Evolutionary conservation across 768 basidiomycete genomes (phyloP), one percentile per base, ranked within the genome.

Genomic region (Hericium alpestre): DNA sequence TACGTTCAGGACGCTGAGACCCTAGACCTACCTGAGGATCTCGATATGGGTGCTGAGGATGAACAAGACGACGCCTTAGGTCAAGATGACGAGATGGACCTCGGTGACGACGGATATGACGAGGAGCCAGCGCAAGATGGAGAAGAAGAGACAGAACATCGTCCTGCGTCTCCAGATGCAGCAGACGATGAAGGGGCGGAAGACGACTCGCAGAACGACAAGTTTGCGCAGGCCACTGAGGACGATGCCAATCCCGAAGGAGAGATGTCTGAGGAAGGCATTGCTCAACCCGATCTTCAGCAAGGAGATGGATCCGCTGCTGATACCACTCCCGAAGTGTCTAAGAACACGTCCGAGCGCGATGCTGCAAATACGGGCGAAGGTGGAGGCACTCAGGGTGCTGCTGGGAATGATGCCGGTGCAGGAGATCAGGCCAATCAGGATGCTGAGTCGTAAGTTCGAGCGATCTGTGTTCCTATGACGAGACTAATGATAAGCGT

Each of bases 11-110:
- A 96, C 59, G 86, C 86, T 2, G 78, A 95, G 53, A 84, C 83
- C 4, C 78, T 98, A 47, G 88, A 98, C 64, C 77, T 98, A 10
- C 95, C 95, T 0, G 94, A 97, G 38, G 84, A 92, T 60, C 75
- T 95, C 71, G 74, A 91, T 54, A 68, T 94, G 12, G 66, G 59
- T 18, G 65, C 67, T 18, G 62, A 61, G 40, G 53, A 4, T 27
- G 53, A 48, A 18, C 38, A 53, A 11, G 54, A 47, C 22, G 27
- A 74, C 73, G 5, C 43, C 22, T 16, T 22, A 12, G 49, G 27
- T 51, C 64, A 72, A 11, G 60, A 64, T 20, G 69, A 71, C 39
- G 70, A 68, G 12, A 70, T 73, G 20, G 66, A 23, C 27, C 9
- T 51, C 27, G 49, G 70, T 52, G 68, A 68, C 1, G 49, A 56